Evolutionary conservation across 192 early-diverging fungal species (phyloP), one percentile per base, ranked within the genome.

Genomic region (Coemansia sp.): DNA sequence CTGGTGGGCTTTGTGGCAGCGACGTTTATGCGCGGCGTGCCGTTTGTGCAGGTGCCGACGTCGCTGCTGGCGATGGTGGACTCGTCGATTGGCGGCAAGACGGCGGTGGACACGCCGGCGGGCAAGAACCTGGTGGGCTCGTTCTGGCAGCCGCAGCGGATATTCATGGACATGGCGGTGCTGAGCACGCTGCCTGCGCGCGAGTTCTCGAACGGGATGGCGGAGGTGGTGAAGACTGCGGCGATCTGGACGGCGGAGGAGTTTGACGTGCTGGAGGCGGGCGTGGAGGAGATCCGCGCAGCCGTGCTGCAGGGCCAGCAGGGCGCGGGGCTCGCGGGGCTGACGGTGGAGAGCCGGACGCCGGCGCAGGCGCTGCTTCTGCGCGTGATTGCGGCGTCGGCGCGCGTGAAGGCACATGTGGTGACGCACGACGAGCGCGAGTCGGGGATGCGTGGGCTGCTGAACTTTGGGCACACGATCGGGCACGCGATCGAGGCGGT

Each of bases 381-480:
- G 60, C 84, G 88, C 29, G 91, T 96, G 21, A 88, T 98, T 57
- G 76, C 92, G 40, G 94, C 88, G 47, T 93, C 93, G 1, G 94
- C 87, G 32, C 77, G 86, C 6, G 91, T 96, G 64, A 98, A 98
- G 75, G 94, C 97, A 0, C 82, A 94, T 55, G 91, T 98, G 18
- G 97, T 98, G 14, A 96, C 94, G 1, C 79, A 89, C 44, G 97
- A 98, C 77, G 97, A 97, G 80, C 86, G 92, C 47, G 97, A 98
- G 79, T 85, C 88, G 27, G 95, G 95, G 11, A 82, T 98, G 65
- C 91, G 97, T 47, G 92, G 93, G 14, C 70, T 98, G 47, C 86
- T 98, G 32, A 98, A 98, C 65, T 98, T 95, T 83, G 97, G 97
- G 8, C 97, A 98, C 74, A 86, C 94, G 6, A 88, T 98, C 46